phyloP scores from a whole-genome alignment of 148 eudicot species.

The Vaccinium vitisidaea region DNA sequence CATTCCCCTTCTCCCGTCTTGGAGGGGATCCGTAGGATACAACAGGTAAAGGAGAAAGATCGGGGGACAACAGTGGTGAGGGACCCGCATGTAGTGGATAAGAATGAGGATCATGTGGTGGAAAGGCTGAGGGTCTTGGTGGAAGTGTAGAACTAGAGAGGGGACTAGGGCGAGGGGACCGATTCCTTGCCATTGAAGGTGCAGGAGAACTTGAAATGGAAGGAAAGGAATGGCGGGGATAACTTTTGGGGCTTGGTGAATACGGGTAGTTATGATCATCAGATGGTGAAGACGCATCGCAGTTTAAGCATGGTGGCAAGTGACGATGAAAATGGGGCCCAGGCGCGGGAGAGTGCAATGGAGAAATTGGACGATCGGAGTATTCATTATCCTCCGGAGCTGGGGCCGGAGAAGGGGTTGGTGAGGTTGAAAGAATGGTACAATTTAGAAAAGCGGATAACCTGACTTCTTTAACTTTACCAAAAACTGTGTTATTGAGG shows the following conservation, averaged over 20 bases:
- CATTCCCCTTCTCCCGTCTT: slow-evolving; percentile 14
- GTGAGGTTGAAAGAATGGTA: slow-evolving; percentile 35
- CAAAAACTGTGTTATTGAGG: slow-evolving; percentile 56
- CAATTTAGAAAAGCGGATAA: slow-evolving; percentile 45
- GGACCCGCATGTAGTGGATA: not conserved
- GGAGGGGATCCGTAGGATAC: slow-evolving; percentile 24
- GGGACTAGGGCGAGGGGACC: slow-evolving; percentile 10
- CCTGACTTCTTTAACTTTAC: slow-evolving; percentile 58
- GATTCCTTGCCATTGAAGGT: slow-evolving; percentile 22
- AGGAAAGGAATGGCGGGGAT: slow-evolving; percentile 14
- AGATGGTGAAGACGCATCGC: not conserved
- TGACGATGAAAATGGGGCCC: not conserved
- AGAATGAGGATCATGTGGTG: not conserved
- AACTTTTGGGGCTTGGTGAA: slow-evolving; percentile 9
- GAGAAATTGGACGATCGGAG: slow-evolving; percentile 16
- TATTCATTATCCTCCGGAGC: slow-evolving; percentile 26
- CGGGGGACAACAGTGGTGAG: slow-evolving; percentile 22
- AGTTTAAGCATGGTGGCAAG: not conserved
- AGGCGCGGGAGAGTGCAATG: slow-evolving; percentile 23
- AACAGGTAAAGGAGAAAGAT: slow-evolving; percentile 28
- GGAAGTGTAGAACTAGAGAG: not conserved
- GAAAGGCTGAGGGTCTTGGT: not conserved
- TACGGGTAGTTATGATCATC: not conserved
- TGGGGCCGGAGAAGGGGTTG: slow-evolving; percentile 47
- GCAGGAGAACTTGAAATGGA: slow-evolving; percentile 24